Evolutionary conservation across 2,329 filamentous ascomycete species (phyloP), one percentile per base, ranked within the genome.

Genomic region (Arthroderma uncinatum): DNA sequence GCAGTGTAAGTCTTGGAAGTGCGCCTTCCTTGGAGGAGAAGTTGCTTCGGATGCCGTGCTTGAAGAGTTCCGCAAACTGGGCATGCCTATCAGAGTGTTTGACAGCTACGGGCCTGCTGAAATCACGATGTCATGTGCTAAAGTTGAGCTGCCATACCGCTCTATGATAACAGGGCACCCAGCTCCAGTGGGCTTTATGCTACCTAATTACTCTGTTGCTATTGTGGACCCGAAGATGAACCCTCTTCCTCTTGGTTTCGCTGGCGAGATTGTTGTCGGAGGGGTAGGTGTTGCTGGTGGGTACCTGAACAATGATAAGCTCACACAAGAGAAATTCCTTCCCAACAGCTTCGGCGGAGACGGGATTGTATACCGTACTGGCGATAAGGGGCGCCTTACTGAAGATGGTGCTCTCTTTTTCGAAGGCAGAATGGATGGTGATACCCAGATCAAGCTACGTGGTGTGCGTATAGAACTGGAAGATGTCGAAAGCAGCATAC

Each of bases 251-350:
- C 39, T 66, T 14, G 75, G 76, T 0, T 54, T 70, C 1, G 62
- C 69, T 0, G 78, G 78, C 2, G 75, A 79, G 58, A 66, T 79
- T 4, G 66, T 52, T 28, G 66, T 79, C 30, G 71, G 63, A 21
- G 66, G 68, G n/a, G 60, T 60, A 30, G 64, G 67, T 7, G 63
- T 67, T 1, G 57, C 64, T 1, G 12, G 37, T 1, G 65, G 64
- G 1, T 67, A 67, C 57, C 33, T 64, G 1, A 59, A 62, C 47
- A 44, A 57, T 4, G 16, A 44, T 7, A 57, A 61, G 5, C 54
- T 64, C 7, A 65, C 62, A 2, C 36, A 42, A n/a, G 5, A 53
- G 0, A 57, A 60, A n/a, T 68, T 69, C 52, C 52, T 66, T 14
- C 23, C 42, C 2, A 56, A 65, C 39, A 52, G 56, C 1, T 62